phyloP scores from a whole-genome alignment of 164 flowering plant species.

The Saururus chinensis region DNA sequence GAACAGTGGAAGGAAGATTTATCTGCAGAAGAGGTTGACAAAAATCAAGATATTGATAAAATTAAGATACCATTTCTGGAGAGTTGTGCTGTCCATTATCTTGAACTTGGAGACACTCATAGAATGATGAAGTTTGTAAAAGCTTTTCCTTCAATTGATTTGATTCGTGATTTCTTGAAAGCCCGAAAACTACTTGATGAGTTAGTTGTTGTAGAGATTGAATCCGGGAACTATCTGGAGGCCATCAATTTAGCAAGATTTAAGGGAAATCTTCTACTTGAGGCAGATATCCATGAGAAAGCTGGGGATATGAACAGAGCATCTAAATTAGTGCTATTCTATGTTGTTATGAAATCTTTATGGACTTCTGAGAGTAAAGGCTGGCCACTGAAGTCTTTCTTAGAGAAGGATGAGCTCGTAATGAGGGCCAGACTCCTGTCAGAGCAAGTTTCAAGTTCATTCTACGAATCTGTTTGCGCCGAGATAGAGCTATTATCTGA shows the following conservation, averaged over 20 bases:
- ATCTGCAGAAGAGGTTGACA: constrained; percentile 1
- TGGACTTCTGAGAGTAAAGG: constrained; percentile 40
- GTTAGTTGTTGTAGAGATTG: constrained; percentile 43
- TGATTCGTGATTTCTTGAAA: constrained; percentile 25
- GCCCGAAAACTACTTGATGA: constrained; percentile 31
- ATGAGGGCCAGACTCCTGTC: constrained; percentile 31
- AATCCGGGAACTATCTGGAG: constrained; percentile 37
- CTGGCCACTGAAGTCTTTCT: constrained; percentile 51
- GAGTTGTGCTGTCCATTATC: constrained; percentile 35
- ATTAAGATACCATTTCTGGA: constrained; percentile 35
- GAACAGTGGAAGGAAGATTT: constrained; percentile 29
- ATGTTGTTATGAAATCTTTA: constrained; percentile 31
- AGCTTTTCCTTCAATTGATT: constrained; percentile 25
- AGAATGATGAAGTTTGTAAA: constrained; percentile 41
- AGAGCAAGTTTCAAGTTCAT: constrained; percentile 12
- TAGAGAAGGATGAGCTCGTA: constrained; percentile 29
- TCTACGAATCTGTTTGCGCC: constrained; percentile 18
- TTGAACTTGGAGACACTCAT: constrained; percentile 19
- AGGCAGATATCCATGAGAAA: constrained; percentile 49
- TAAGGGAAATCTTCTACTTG: constrained; percentile 33
- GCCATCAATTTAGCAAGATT: constrained; percentile 40
- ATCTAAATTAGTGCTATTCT: constrained; percentile 24
- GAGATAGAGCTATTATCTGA: constrained; percentile 29
- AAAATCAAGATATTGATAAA: constrained; percentile 13
- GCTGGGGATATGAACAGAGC: constrained; percentile 37